Base-by-base conservation (phyloP, 208 protist species). In the Leishmania amazonensis region DNA sequence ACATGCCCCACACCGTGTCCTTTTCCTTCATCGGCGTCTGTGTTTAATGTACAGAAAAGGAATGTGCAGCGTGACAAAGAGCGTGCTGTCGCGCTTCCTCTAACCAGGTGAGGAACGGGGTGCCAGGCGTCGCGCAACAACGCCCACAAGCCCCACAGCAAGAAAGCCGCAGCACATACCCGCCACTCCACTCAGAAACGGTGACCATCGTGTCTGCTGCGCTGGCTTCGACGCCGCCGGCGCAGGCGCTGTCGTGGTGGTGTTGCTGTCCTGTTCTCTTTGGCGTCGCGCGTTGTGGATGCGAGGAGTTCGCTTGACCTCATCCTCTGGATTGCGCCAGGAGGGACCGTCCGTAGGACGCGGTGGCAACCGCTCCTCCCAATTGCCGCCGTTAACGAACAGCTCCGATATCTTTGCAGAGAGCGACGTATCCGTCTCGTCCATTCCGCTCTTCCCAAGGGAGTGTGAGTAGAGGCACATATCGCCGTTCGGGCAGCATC, bases 401-500 rank as follows among this genome's bases (percentile, higher is more conserved):
- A 97, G 80, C 75, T 93, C 89, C 1, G 87, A 84, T 76, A 97
- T 90, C 64, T 94, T 94, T n/a, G 94, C 88, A 7, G 89, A 86
- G 58, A 96, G 86, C 4, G 80, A 82, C 75, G 64, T 82, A 65
- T 75, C 82, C 31, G 77, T 45, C 24, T 85, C 84, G 57, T 91
- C 87, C 11, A 85, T 47, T 4, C 84, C 86, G 67, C 85, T 87
- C 31, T 83, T 90, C 35, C 85, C 89, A 4, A 93, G 86, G 1
- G 88, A 76, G 81, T 98, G 95, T 0, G 95, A 92, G 80, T 91
- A 93, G 17, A 96, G 80, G 80, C 95, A 98, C 38, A 89, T 67
- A 13, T 95, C 91, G 28, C 93, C 95, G 64, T 96, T 91, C 3
- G 91, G 90, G 78, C 95, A 98, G 84, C 90, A 92, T 31, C 88